Evolutionary conservation across 1,284 basidiomycete species (phyloP).

Genomic region (Malassezia dermatis): DNA sequence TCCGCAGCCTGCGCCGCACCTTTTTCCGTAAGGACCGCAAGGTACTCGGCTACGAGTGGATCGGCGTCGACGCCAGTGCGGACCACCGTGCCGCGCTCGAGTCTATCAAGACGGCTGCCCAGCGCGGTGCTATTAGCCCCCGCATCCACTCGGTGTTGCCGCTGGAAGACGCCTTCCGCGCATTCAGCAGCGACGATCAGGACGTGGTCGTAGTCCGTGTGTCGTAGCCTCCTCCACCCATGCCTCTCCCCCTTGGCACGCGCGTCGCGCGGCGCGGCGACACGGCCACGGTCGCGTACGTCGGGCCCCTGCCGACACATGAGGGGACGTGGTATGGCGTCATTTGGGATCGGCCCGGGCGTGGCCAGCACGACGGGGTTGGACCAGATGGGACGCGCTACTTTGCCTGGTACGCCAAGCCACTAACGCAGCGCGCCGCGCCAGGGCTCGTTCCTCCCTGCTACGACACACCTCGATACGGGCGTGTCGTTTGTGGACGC

Average conservation of each 20-base stretch:
- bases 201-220: constrained; percentile 14
- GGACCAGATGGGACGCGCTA: constrained; percentile 64
- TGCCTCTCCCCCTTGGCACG: constrained; percentile 13
- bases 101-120: constrained; percentile 33
- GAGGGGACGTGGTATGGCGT: constrained; percentile 74
- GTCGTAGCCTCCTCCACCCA: constrained; percentile 1
- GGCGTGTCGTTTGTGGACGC: constrained; percentile 62
- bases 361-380: constrained; percentile 76
- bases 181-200: constrained; percentile 18
- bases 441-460: constrained; percentile 34
- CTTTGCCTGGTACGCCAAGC: constrained; percentile 52
- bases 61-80: constrained; percentile 33
- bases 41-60: constrained; percentile 48
- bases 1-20: constrained; percentile 47
- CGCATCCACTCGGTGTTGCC: constrained; percentile 39
- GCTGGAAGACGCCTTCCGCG: constrained; percentile 37
- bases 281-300: constrained; percentile 58
- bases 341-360: constrained; percentile 77
- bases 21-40: constrained; percentile 50
- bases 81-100: constrained; percentile 41
- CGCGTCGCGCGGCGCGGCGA: constrained; percentile 26
- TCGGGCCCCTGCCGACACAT: constrained; percentile 60
- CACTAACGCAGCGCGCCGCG: constrained; percentile 10
- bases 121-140: constrained; percentile 38
- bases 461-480: constrained; percentile 20